A percentile compares a stretch with the other conserved stretches of the same genome.
phyloP scores from a whole-genome alignment of 192 early-diverging fungal species.

The Gryganskiella cystojenkinii region DNA sequence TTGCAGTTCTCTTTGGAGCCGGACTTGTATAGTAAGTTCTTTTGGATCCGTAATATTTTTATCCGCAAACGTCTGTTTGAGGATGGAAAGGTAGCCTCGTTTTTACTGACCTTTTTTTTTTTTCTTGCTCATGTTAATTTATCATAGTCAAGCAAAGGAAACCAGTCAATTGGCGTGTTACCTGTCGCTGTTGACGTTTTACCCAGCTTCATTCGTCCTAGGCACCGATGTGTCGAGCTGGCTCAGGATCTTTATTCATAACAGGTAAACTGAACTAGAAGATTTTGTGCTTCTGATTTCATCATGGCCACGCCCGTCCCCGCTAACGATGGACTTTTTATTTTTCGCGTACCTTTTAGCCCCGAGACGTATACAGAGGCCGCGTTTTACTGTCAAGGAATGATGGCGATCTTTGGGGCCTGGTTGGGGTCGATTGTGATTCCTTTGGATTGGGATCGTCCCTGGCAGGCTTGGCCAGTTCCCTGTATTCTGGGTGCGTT shows the following conservation, averaged over 20 bases:
- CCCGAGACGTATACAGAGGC: constrained; percentile 55
- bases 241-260: constrained; percentile 41
- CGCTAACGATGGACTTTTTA: neutral
- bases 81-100: too few relatives aligned
- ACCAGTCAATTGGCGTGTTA: constrained; percentile 40
- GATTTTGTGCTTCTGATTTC: neutral
- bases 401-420: constrained; percentile 59
- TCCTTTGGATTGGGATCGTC: constrained; percentile 66
- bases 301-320: neutral
- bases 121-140: neutral
- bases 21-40: constrained; percentile 28
- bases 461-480: constrained; percentile 67
- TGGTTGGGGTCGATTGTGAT: constrained; percentile 67
- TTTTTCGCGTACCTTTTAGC: constrained; percentile 20
- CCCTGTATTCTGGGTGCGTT: constrained; percentile 59
- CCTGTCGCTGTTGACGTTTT: constrained; percentile 44
- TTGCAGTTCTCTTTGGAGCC: constrained; percentile 47
- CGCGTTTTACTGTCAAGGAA: constrained; percentile 55
- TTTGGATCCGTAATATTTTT: neutral
- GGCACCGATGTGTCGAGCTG: constrained; percentile 40
- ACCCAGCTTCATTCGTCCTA: constrained; percentile 43
- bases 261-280: constrained; percentile 11
- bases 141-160: constrained; percentile 41
- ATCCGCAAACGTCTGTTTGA: neutral
- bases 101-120: neutral